These are phyloP conservation scores for Nemania sp. DNA, from an alignment of 2,329 filamentous ascomycete species.

Conservation along the genomic window DNA sequence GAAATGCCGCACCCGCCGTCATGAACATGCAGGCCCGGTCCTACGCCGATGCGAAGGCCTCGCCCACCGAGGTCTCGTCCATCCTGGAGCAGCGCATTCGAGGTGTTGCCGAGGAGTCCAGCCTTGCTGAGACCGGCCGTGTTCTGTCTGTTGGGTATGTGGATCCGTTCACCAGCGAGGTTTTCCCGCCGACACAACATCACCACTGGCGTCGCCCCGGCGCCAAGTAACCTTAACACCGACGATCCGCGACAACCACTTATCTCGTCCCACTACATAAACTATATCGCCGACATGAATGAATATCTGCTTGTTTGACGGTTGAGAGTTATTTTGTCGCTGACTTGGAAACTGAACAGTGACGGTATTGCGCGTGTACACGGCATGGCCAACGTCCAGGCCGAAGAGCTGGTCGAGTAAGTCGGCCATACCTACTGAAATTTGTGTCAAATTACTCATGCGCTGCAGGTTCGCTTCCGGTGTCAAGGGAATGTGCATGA, in stretches of 20 bases:
- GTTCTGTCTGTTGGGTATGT: constrained; percentile 98
- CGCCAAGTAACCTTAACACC: constrained; percentile 10
- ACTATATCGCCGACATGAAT: too few relatives aligned
- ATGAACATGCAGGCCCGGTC: constrained; percentile 78
- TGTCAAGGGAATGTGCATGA: constrained; percentile 99
- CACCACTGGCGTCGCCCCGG: constrained; percentile 21
- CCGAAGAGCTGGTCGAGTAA: constrained; percentile 99
- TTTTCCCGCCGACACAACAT: constrained; percentile 12
- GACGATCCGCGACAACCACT: not conserved
- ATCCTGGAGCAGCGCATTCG: constrained; percentile 99
- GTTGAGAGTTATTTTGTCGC: constrained; percentile 23
- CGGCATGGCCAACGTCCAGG: constrained; percentile 99
- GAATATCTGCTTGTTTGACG: constrained; percentile 13
- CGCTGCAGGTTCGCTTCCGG: constrained; percentile 87
- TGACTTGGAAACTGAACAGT: constrained; percentile 58
- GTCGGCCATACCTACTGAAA: constrained; percentile 41
- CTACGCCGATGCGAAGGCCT: constrained; percentile 94
- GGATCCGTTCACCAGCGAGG: constrained; percentile 29
- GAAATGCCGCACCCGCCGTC: constrained; percentile 80
- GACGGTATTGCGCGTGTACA: constrained; percentile 99
- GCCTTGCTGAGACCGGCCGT: constrained; percentile 96
- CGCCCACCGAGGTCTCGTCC: constrained; percentile 97
- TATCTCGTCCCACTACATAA: not conserved
- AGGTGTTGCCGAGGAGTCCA: constrained; percentile 95
- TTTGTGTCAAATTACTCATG: constrained; percentile 26